phyloP scores from a whole-genome alignment of 345 rosid species.

The Leavenworthia alabamica region DNA sequence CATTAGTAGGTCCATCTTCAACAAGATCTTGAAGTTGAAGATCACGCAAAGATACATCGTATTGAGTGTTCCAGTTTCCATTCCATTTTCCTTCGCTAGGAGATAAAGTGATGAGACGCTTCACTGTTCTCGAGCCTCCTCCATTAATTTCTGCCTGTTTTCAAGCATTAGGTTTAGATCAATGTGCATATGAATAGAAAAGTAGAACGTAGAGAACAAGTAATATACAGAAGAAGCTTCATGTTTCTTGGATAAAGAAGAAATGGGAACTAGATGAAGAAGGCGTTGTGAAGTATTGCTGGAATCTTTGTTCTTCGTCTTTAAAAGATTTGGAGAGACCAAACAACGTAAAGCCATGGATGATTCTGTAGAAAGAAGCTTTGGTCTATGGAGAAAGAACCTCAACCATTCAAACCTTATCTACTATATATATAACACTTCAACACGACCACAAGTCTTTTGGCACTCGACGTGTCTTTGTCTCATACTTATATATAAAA shows the following conservation, averaged over 20 bases:
- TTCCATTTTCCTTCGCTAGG: conserved; percentile 68
- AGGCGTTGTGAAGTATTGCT: conserved; percentile 3
- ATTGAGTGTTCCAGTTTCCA: conserved; percentile 57
- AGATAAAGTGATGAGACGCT: conserved; percentile 52
- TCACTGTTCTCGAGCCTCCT: conserved; percentile 28
- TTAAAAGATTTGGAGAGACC: conserved; percentile 25
- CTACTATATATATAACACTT: background rate
- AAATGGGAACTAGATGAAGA: conserved; percentile 18
- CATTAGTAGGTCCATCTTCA: conserved; percentile 46
- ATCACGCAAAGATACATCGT: conserved; percentile 52
- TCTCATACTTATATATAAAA: background rate
- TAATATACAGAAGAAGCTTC: conserved; percentile 17
- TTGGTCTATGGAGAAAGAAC: background rate
- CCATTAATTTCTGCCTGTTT: conserved; percentile 17
- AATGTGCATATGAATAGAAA: too few relatives aligned
- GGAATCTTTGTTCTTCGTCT: background rate
- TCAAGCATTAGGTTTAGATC: background rate
- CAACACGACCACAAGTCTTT: conserved; percentile 8
- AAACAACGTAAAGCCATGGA: conserved; percentile 24
- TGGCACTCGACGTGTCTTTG: conserved; percentile 14
- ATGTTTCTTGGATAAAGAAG: conserved; percentile 25
- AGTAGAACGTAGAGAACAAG: too few relatives aligned
- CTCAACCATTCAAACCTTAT: conserved; percentile 18
- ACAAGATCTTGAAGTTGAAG: conserved; percentile 59
- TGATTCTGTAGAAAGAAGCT: conserved; percentile 8